Evolutionary conservation across 2,329 filamentous ascomycete species (phyloP).

Genomic region (Graphiopsis chlorocephala): DNA sequence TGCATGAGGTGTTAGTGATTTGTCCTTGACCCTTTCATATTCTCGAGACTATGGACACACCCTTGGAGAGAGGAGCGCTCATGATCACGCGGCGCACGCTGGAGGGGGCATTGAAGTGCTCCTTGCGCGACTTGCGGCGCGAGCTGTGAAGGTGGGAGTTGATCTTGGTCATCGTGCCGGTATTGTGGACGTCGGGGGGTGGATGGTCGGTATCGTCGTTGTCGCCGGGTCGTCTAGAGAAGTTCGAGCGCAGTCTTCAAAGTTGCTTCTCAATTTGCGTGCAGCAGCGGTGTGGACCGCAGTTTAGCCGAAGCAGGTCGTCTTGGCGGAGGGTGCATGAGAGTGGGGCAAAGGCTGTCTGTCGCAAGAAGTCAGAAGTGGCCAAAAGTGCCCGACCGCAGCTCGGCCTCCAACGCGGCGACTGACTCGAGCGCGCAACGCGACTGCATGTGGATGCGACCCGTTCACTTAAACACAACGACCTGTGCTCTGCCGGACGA

Average conservation of each 20-base stretch:
- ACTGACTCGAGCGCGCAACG: background rate
- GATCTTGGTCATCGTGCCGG: constrained; percentile 68
- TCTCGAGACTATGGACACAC: constrained; percentile 22
- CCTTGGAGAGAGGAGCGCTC: constrained; percentile 93
- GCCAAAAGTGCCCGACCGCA: background rate
- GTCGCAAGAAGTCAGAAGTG: no score
- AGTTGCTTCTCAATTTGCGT: background rate
- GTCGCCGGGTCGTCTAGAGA: constrained; percentile 20
- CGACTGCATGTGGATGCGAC: background rate
- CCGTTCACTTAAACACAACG: background rate
- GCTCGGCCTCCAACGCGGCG: background rate
- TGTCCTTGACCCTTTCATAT: constrained; percentile 16
- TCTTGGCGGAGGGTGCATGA: background rate
- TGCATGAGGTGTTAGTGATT: constrained; percentile 27
- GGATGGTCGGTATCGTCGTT: constrained; percentile 20
- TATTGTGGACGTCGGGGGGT: constrained; percentile 20
- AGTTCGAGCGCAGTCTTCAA: background rate
- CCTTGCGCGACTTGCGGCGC: constrained; percentile 97
- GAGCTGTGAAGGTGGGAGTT: constrained; percentile 70
- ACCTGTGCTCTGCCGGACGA: background rate
- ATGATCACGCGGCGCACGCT: constrained; percentile 94
- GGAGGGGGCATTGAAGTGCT: constrained; percentile 94
- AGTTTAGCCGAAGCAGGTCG: background rate
- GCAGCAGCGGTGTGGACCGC: background rate
- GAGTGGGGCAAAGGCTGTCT: no score